These are phyloP conservation scores for Gracilaria vermiculophylla DNA, from an alignment of 23 red algal genomes.

Conservation along the genomic window DNA sequence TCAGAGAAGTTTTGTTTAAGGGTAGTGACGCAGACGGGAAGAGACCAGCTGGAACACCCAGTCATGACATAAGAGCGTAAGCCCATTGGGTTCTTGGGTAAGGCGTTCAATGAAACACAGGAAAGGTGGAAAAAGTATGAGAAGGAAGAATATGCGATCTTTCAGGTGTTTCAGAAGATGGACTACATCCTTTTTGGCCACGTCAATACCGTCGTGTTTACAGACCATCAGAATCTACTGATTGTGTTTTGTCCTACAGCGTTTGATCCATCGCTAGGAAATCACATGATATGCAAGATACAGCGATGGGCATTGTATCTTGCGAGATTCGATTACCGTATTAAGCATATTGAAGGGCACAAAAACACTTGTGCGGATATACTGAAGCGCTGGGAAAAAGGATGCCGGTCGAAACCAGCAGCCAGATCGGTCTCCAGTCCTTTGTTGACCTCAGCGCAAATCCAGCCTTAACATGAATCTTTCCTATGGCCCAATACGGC, in stretches of 20 bases:
- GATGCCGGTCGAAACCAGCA: not conserved
- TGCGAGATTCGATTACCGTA: slow-evolving; percentile 1
- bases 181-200: slow-evolving; percentile 21
- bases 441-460: not conserved
- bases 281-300: slow-evolving; percentile 7
- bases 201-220: not conserved
- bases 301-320: slow-evolving; percentile 36
- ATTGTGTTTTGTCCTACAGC: not conserved
- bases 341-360: slow-evolving; percentile 25
- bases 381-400: slow-evolving; percentile 14
- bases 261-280: not conserved
- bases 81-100: slow-evolving; percentile 15
- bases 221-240: slow-evolving; percentile 21
- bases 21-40: slow-evolving; percentile 17
- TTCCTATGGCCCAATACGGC: not conserved
- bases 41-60: not conserved
- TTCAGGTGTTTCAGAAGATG: not conserved
- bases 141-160: slow-evolving; percentile 48
- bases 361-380: slow-evolving; percentile 30
- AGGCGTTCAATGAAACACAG: slow-evolving; percentile 1
- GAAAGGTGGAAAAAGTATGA: slow-evolving; percentile 6
- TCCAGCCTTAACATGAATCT: not conserved
- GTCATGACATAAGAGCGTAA: not conserved
- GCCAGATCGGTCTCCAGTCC: not conserved
- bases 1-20: slow-evolving; percentile 32